phyloP scores from a whole-genome alignment of 2,329 filamentous ascomycete genomes.

The Microcyclospora tardicrescens region DNA sequence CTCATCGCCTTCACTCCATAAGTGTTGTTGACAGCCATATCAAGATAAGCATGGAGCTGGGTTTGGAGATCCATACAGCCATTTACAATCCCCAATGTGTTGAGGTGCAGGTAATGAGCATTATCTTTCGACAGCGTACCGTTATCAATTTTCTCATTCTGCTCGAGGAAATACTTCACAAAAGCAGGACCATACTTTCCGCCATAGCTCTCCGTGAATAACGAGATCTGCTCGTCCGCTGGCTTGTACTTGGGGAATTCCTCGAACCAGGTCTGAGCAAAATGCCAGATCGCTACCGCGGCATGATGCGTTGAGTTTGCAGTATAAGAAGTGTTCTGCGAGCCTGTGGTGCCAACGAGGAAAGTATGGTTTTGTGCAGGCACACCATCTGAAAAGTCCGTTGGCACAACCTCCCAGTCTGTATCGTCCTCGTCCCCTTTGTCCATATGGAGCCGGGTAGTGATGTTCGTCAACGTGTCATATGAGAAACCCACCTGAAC shows the following conservation, averaged over 20 bases:
- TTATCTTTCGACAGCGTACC: slow-evolving; percentile 26
- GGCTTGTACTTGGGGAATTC: slow-evolving; percentile 24
- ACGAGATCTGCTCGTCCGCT: slow-evolving; percentile 41
- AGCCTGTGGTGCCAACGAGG: slow-evolving; percentile 46
- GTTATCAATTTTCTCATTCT: slow-evolving; percentile 44
- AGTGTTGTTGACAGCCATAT: slow-evolving; percentile 42
- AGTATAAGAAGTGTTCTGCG: slow-evolving; percentile 28
- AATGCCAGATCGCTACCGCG: slow-evolving; percentile 45
- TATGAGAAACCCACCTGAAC: slow-evolving; percentile 45
- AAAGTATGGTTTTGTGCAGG: slow-evolving; percentile 20
- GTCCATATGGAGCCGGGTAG: slow-evolving; percentile 3
- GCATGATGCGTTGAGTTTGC: slow-evolving; percentile 21
- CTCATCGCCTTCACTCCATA: slow-evolving; percentile 44
- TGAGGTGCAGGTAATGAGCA: slow-evolving; percentile 26
- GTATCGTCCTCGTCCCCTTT: not conserved
- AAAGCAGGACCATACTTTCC: slow-evolving; percentile 47
- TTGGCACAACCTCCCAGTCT: slow-evolving; percentile 5
- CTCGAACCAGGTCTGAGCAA: slow-evolving; percentile 42
- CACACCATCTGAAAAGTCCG: slow-evolving; percentile 24
- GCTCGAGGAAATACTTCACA: slow-evolving; percentile 40
- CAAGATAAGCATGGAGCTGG: slow-evolving; percentile 28
- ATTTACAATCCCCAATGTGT: slow-evolving; percentile 45
- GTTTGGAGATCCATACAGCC: slow-evolving; percentile 42
- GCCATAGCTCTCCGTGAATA: slow-evolving; percentile 60
- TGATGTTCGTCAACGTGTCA: slow-evolving; percentile 26